phyloP scores from a whole-genome alignment of 257 asterid species.

The Penstemon eatonii region DNA sequence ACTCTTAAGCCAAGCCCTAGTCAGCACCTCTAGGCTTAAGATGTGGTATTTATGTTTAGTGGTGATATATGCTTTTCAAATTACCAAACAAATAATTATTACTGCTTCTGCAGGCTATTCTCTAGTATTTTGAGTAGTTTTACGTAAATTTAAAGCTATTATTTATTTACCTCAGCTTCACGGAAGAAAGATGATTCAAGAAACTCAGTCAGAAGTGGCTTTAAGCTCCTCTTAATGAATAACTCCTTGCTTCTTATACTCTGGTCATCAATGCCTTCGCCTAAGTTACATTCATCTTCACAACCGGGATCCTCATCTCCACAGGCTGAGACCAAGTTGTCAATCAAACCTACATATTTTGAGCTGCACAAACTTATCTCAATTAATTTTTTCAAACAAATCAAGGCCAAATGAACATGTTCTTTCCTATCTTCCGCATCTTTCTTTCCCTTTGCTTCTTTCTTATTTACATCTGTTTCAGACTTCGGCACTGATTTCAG shows the following conservation, averaged over 20 bases:
- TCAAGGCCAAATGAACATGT: conserved; percentile 51
- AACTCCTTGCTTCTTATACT: conserved; percentile 54
- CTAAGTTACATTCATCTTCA: conserved; percentile 40
- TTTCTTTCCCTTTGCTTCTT: conserved; percentile 54
- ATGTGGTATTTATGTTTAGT: too few species aligned
- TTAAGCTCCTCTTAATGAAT: conserved; percentile 51
- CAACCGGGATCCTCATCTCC: conserved; percentile 37
- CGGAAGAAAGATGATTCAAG: conserved; percentile 55
- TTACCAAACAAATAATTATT: too few species aligned
- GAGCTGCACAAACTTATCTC: conserved; percentile 48
- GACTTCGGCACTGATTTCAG: conserved; percentile 43
- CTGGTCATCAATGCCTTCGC: conserved; percentile 50
- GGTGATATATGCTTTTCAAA: too few species aligned
- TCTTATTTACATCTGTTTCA: conserved; percentile 43
- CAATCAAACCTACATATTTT: conserved; percentile 50
- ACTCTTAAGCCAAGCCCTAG: conserved; percentile 7
- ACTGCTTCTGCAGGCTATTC: too few species aligned
- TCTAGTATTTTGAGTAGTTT: not conserved
- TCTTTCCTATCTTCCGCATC: conserved; percentile 58
- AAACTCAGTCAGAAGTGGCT: conserved; percentile 54
- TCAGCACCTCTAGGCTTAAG: too few species aligned
- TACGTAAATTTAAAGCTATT: conserved; percentile 22
- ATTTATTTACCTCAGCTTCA: conserved; percentile 71
- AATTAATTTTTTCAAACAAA: conserved; percentile 65
- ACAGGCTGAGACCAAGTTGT: conserved; percentile 52